Conservation (phyloP, 2,329 filamentous ascomycete species). For the Aspergillus sp. region DNA sequence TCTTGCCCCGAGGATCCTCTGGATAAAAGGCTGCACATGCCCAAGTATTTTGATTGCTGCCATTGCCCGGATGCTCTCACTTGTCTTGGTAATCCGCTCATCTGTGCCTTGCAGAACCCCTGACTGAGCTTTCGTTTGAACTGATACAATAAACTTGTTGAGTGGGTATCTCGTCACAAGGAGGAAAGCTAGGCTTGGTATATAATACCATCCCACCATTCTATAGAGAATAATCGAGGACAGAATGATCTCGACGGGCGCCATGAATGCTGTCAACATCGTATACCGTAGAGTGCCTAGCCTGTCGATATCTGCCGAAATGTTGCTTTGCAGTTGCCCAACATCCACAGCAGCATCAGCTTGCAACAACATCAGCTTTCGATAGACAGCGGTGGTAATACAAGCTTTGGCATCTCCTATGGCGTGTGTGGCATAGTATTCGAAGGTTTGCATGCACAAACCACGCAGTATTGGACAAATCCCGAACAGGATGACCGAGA, state of each 20-base stretch:
- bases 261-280: conserved; percentile 8
- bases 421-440: conserved; percentile 9
- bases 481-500: conserved; percentile 5
- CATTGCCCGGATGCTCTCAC: conserved; percentile 7
- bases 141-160: conserved; percentile 5
- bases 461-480: conserved; percentile 7
- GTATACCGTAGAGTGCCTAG: conserved; percentile 9
- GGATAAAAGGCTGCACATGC: conserved; percentile 5
- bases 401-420: conserved; percentile 8
- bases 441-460: conserved; percentile 10
- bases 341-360: conserved; percentile 2
- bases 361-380: conserved; percentile 2
- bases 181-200: conserved; percentile 8
- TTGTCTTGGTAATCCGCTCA: conserved; percentile 5
- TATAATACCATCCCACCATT: conserved; percentile 8
- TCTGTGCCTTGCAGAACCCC: conserved; percentile 6
- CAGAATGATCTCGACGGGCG: conserved; percentile 5
- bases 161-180: conserved; percentile 8
- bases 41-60: conserved; percentile 7
- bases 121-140: conserved; percentile 6
- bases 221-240: conserved; percentile 5
- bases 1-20: conserved; percentile 4
- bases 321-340: conserved; percentile 8
- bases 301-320: conserved; percentile 9
- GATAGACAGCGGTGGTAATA: conserved; percentile 7